Base-by-base conservation (phyloP, 2,329 filamentous ascomycete species). In the Pseudocercospora pini-densiflorae region DNA sequence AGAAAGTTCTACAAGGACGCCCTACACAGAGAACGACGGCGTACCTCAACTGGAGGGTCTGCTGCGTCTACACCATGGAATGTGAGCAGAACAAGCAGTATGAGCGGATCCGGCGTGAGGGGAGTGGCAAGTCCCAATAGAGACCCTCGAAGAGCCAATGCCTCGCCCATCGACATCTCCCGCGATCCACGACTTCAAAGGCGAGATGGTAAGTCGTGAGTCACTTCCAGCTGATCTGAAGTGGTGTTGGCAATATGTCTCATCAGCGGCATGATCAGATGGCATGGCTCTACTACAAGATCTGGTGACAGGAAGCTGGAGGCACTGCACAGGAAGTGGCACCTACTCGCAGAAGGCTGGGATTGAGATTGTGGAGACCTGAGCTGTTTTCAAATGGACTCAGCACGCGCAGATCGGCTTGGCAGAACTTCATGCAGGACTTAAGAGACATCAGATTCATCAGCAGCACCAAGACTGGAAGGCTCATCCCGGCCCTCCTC, bases 1-100 rank as follows among this genome's bases (percentile, higher is more conserved):
- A 62, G 47, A 24, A 67, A 70, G 24, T 70, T 68, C 61, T 74
- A 73, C 51, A 51, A 61, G 21, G 62, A 67, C 29, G 71, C 71
- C 3, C 54, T 73, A 29, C 53, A 65, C 6, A 36, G 33, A 24
- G 55, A 43, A 33, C 55, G 31, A 33, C 55, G 55, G 9, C 55
- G 55, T 21, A 58, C 14, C 9, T 58, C 55, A 14, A 23, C 33
- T 9, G 55, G 31, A 14, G 55, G 55, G 14, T 58, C 31, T 40
- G 33, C n/a, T 23, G 23, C 12, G 3, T 19, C 55, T 21, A 31
- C n/a, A 10, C 55, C 55, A 24, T 36, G 55, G 55, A 58, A 58
- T 58, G 55, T 24, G 8, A 43, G 55, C n/a, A 58, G 55, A 14
- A 58, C 16, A 31, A 58, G 55, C 31, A 40, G n/a, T 16, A 27